Base-by-base conservation (phyloP, 2,329 filamentous ascomycete species). In the Reticulascus tulasneorum region DNA sequence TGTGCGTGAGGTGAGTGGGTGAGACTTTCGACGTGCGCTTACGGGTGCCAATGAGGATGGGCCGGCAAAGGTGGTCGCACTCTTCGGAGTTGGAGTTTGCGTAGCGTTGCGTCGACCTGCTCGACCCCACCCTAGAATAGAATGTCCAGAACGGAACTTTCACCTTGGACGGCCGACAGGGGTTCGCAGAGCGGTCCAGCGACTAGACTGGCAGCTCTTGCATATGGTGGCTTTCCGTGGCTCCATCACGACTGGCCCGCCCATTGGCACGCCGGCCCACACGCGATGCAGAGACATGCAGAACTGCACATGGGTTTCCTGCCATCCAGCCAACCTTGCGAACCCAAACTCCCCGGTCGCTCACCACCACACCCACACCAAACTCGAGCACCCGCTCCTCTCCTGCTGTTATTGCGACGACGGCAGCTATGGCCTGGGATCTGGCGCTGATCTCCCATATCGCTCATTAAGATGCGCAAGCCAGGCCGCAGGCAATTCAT, bases 11-110 rank as follows among this genome's bases (percentile, higher is more conserved):
- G 31, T 35, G 33, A 32, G 30, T 44, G 40, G 29, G 25, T 30
- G 19, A 44, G 31, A 46, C 28, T 35, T 13, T 37, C 17, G 40
- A 29, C 29, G 28, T 71, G 67, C 66, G 67, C 67, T 71, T 69
- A 67, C 53, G 62, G 53, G 53, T 53, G 48, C 67, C 67, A 70
- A 71, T 70, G 54, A 61, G 54, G 50, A 47, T 48, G 53, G 53
- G 45, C 47, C 45, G 45, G 33, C 33, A 27, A 39, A 46, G 18
- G 16, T 39, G 38, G 38, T 38, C 44, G 41, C 38, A 40, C 32
- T 36, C 26, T 6, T 16, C 33, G 18, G 17, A 31, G 34, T 46
- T 46, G 40, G 46, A 10, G 40, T 41, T 47, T 49, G n/a, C n/a
- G n/a, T n/a, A n/a, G n/a, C n/a, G n/a, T n/a, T n/a, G n/a, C n/a